phyloP scores from a whole-genome alignment of 306 rosid species.

The Cicer yamashitae region DNA sequence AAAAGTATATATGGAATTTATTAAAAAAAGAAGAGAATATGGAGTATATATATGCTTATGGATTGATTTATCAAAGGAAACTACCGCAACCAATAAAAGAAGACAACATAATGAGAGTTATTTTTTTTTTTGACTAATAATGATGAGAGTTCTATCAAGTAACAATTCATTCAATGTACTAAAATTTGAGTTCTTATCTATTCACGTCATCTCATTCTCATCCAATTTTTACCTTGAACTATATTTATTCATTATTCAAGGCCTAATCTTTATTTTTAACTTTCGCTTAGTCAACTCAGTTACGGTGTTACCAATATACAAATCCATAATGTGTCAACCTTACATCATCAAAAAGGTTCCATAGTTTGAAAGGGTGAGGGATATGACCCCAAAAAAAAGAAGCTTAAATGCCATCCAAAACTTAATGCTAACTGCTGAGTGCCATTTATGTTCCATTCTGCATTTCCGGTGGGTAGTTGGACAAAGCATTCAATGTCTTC shows the following conservation, averaged over 20 bases:
- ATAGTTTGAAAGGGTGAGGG: neutral
- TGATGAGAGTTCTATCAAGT: neutral
- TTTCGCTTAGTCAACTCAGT: neutral
- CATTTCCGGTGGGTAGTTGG: slow-evolving; percentile 69
- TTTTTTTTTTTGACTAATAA: too few species aligned
- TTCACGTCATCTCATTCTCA: slow-evolving; percentile 35
- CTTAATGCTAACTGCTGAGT: neutral
- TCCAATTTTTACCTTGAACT: slow-evolving; percentile 16
- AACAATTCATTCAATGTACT: neutral
- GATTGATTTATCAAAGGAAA: neutral
- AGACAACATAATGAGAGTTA: neutral
- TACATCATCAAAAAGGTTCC: neutral
- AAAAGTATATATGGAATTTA: too few species aligned
- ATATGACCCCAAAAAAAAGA: slow-evolving; percentile 15
- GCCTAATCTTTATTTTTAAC: neutral
- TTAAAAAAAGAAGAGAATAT: too few species aligned
- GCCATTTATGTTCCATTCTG: slow-evolving; percentile 49
- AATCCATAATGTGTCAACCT: neutral
- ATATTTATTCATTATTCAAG: slow-evolving; percentile 21
- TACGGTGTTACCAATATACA: neutral
- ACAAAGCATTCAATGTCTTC: slow-evolving; percentile 47
- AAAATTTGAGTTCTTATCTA: slow-evolving; percentile 18
- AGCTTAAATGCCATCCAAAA: neutral
- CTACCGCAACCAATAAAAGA: neutral
- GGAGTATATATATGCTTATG: too few species aligned